Conservation (phyloP, 2,329 filamentous ascomycete species). For the Penicillium rolfsii region DNA sequence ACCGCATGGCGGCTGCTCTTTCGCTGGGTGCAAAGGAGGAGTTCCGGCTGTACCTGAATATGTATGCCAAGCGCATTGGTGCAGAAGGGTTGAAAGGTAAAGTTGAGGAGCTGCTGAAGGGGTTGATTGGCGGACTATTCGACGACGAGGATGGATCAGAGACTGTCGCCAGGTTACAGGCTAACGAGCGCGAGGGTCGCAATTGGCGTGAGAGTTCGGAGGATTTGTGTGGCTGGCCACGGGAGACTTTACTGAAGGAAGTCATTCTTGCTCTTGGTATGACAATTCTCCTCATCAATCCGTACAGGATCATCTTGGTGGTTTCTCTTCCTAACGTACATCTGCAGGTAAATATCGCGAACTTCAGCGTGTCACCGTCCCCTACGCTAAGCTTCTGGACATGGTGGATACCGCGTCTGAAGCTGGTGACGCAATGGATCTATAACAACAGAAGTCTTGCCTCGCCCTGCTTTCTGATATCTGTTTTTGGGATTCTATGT, state of each 20-base stretch:
- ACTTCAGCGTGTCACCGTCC: constrained; percentile 89
- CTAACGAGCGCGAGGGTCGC: constrained; percentile 47
- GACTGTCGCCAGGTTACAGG: constrained; percentile 30
- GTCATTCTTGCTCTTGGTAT: constrained; percentile 90
- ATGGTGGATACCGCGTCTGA: constrained; percentile 44
- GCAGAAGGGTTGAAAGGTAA: constrained; percentile 85
- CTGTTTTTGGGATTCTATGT: background rate
- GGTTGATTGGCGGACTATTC: constrained; percentile 72
- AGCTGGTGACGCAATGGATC: constrained; percentile 43
- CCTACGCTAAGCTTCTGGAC: constrained; percentile 83
- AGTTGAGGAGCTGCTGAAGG: constrained; percentile 87
- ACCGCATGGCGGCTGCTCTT: constrained; percentile 85
- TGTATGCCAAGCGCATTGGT: constrained; percentile 95
- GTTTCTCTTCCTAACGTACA: constrained; percentile 7
- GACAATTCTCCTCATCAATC: constrained; percentile 30
- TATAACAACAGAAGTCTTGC: constrained; percentile 25
- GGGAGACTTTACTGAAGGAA: constrained; percentile 82
- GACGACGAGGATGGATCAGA: constrained; percentile 59
- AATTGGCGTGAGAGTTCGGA: constrained; percentile 58
- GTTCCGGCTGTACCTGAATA: constrained; percentile 91
- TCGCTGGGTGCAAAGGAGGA: constrained; percentile 86
- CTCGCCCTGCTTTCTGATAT: background rate
- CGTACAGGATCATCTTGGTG: background rate
- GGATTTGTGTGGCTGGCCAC: constrained; percentile 86
- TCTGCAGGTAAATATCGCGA: constrained; percentile 86